Base-by-base conservation (phyloP, 2,329 filamentous ascomycete genomes). In the Venturia oleaginea region DNA sequence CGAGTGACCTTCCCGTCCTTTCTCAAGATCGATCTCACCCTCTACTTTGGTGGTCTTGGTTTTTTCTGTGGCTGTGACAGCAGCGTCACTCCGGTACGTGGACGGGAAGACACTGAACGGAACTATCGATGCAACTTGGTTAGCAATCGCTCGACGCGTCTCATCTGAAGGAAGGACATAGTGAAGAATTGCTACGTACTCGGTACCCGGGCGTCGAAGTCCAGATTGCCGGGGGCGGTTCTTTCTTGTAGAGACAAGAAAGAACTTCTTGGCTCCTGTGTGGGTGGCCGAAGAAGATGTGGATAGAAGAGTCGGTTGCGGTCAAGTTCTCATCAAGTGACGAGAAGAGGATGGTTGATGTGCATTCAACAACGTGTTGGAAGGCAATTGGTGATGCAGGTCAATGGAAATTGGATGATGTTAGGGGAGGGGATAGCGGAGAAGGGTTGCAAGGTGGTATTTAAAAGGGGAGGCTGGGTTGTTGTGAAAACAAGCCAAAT, bases 41-140 rank as follows among this genome's bases (percentile, higher is more conserved):
- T 96, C 91, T 87, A 93, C 87, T 86, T 92, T 86, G 76, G 86
- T 87, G 79, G 86, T 86, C 78, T 83, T 80, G 77, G 84, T 80
- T 75, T 77, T 81, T 57, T 57, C 51, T 68, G 73, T 80, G 75
- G 81, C 83, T 78, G 83, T 71, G 70, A 73, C 82, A 81, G 83
- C 82, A 57, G 51, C 51, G 81, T 86, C 84, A 84, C 84, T 87
- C 81, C 89, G 86, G 86, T 97, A 97, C 81, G 92, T 91, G 81
- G 92, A 96, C 84, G 93, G 93, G 87, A 97, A 97, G 89, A 97
- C 90, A 90, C 92, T 97, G 88, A 97, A 96, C 83, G 93, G 93
- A 82, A 97, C 51, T 57, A 22, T 34, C 15, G 30, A 57, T 17
- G 51, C 51, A 30, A 57, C 51, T 34, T 34, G 51, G 10, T 57